phyloP scores from a whole-genome alignment of 768 basidiomycete species.

The Astraeus odoratus region DNA sequence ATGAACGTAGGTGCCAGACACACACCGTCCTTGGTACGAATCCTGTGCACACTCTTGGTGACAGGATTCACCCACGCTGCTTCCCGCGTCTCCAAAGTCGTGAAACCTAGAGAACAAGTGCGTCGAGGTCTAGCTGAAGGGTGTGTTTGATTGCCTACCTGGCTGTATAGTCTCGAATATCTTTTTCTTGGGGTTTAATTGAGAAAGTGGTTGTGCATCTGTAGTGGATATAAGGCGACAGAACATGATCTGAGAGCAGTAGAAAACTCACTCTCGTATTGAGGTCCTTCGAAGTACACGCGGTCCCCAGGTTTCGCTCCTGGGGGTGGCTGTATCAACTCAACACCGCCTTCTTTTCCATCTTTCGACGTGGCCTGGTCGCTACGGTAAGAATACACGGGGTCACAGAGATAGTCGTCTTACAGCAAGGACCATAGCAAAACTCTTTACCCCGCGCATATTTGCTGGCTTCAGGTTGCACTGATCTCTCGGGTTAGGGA shows the following conservation, averaged over 20 bases:
- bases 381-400: constrained; percentile 1
- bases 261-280: constrained; percentile 62
- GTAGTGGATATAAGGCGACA: constrained; percentile 3
- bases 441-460: constrained; percentile 98
- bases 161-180: constrained; percentile 97
- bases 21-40: constrained; percentile 80
- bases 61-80: constrained; percentile 90
- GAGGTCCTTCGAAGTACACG: constrained; percentile 89
- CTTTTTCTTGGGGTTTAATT: constrained; percentile 98
- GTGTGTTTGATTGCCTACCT: constrained; percentile 47
- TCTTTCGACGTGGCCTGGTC: constrained; percentile 84
- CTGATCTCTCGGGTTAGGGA: constrained; percentile 28
- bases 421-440: constrained; percentile 95
- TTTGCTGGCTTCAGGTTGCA: constrained; percentile 93
- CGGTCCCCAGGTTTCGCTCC: constrained; percentile 86
- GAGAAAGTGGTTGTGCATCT: constrained; percentile 65
- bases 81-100: constrained; percentile 67
- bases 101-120: constrained; percentile 53
- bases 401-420: constrained; percentile 13
- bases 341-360: constrained; percentile 84
- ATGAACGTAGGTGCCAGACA: constrained; percentile 76
- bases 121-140: too few relatives aligned
- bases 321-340: constrained; percentile 83
- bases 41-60: constrained; percentile 73
- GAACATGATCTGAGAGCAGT: not conserved